Evolutionary conservation across 441 rosid genomes (phyloP), one percentile per base, ranked within the genome.

Genomic region (Populus tomentosa): DNA sequence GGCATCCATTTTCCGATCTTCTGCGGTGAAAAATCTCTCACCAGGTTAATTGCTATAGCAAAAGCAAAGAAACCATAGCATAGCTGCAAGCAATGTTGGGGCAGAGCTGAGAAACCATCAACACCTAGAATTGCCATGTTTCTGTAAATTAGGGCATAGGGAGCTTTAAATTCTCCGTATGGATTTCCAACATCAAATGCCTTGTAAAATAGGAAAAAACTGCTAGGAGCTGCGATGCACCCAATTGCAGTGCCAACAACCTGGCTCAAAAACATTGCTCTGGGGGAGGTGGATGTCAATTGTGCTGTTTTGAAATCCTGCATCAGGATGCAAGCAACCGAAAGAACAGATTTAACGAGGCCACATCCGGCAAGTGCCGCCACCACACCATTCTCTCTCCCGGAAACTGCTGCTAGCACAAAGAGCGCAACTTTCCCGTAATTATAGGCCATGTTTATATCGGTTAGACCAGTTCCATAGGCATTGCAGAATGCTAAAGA

Each of bases 101-200:
- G 93, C 75, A 91, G 86, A 40, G 92, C 96, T 0, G 93, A 91
- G 80, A 90, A 85, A 11, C 96, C 96, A 70, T 91, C 81, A 3
- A 88, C 93, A 0, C 92, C 91, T 0, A 89, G 77, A 72, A 91
- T 86, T 0, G 93, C 95, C 93, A 91, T 91, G 91, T 91, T 91
- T 35, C 95, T 79, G 82, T 91, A 91, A 11, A 91, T 79, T 26
- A 91, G 67, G 4, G 93, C 95, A 70, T 85, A 90, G 14, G 93
- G 95, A 68, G 95, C 92, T 81, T 88, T 88, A 67, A 86, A 89
- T 16, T 91, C 92, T 72, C 91, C 95, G 0, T 86, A 3, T 0
- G 89, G 93, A 71, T 89, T 84, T 32, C 95, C 95, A 1, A 91
- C 77, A 61, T 91, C 86, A 16, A 91, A 91, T 21, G 93, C 88